Conservation (phyloP, 352 stramenopile species). For the Achlya hypogyna region DNA sequence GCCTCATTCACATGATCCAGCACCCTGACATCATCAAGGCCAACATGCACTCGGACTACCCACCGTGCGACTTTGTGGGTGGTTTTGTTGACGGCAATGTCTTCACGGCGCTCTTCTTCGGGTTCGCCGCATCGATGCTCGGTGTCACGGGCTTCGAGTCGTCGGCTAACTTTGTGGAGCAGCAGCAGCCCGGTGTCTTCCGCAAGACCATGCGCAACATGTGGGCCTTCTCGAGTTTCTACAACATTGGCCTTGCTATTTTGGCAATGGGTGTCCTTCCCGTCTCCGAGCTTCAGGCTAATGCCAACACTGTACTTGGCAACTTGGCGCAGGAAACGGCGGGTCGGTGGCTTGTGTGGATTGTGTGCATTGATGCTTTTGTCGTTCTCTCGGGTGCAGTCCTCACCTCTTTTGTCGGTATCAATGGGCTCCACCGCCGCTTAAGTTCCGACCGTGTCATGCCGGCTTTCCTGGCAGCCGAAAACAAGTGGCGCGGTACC, state of each 20-base stretch:
- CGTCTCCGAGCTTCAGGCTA: conserved; percentile 55
- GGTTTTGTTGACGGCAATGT: conserved; percentile 32
- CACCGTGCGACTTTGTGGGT: conserved; percentile 37
- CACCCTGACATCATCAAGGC: conserved; percentile 40
- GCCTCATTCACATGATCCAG: conserved; percentile 44
- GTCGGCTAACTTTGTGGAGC: conserved; percentile 85
- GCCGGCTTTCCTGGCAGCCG: conserved; percentile 43
- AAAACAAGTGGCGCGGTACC: conserved; percentile 65
- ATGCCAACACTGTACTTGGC: conserved; percentile 67
- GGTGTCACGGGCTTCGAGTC: conserved; percentile 88
- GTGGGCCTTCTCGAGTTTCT: conserved; percentile 77
- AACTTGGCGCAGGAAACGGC: conserved; percentile 48
- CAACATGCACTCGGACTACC: conserved; percentile 66
- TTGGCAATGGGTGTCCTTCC: conserved; percentile 73
- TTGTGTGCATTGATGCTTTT: conserved; percentile 78
- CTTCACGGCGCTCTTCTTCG: conserved; percentile 60
- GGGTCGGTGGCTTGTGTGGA: conserved; percentile 30
- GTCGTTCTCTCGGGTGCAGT: conserved; percentile 81
- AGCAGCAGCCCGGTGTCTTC: conserved; percentile 81
- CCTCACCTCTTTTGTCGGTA: conserved; percentile 84
- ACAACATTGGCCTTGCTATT: conserved; percentile 81
- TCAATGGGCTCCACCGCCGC: conserved; percentile 70
- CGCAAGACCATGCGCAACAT: conserved; percentile 70
- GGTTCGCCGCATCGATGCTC: conserved; percentile 77
- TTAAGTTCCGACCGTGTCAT: conserved; percentile 71